phyloP scores from a whole-genome alignment of 805 yeast species.

The Pichia cephalocereana region DNA sequence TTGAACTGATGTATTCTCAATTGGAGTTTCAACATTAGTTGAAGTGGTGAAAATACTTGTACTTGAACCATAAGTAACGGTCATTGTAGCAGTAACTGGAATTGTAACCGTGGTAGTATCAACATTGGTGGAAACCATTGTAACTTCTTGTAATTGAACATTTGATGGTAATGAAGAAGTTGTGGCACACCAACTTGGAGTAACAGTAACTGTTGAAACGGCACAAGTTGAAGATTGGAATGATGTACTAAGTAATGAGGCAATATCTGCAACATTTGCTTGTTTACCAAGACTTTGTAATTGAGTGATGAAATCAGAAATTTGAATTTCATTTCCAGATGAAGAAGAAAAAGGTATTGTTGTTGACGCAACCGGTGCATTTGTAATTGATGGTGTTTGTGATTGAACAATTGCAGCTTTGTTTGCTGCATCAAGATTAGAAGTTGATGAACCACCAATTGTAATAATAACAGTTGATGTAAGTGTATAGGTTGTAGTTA shows the following conservation, averaged over 20 bases:
- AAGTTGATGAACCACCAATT: conserved; percentile 1
- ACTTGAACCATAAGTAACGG: conserved; percentile 24
- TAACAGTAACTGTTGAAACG: conserved; percentile 22
- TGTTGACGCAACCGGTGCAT: conserved; percentile 3
- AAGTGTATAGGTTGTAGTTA: conserved; percentile 2
- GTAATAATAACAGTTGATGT: conserved; percentile 6
- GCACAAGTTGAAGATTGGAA: conserved; percentile 1
- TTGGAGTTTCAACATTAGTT: conserved; percentile 20
- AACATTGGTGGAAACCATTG: conserved; percentile 8
- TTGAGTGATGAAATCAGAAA: neutral
- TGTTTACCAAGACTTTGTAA: conserved; percentile 3
- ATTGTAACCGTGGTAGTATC: conserved; percentile 19
- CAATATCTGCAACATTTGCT: conserved; percentile 4
- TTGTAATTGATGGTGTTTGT: neutral
- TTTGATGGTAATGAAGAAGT: conserved; percentile 1
- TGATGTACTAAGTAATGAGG: conserved; percentile 4
- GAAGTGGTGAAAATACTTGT: conserved; percentile 23
- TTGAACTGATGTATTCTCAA: conserved; percentile 5
- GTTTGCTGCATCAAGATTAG: neutral
- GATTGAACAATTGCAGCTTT: neutral
- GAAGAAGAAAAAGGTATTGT: neutral
- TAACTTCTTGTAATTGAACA: conserved; percentile 4
- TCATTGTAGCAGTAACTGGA: conserved; percentile 25
- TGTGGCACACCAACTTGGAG: conserved; percentile 6
- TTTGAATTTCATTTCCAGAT: conserved; percentile 2